Conservation (phyloP, 768 basidiomycete genomes). For the Dioszegia hungarica region DNA sequence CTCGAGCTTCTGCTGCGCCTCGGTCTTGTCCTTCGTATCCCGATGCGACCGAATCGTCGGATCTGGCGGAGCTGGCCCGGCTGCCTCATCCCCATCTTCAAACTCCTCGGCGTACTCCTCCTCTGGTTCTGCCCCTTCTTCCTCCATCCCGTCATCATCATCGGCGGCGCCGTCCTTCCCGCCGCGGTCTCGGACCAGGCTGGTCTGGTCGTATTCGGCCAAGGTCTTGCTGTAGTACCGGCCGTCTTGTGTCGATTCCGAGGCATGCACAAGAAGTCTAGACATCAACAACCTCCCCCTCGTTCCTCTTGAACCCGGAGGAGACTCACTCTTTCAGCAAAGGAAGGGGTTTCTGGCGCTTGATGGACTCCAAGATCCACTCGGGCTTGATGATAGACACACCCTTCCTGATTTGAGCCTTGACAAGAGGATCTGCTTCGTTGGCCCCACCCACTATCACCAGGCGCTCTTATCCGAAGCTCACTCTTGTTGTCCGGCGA, state of each 20-base stretch:
- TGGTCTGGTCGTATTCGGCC: conserved; percentile 30
- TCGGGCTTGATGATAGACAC: conserved; percentile 66
- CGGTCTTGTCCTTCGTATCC: background rate
- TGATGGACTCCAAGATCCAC: conserved; percentile 79
- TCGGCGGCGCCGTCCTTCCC: conserved; percentile 3
- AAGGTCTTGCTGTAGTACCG: conserved; percentile 31
- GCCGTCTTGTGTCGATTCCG: conserved; percentile 34
- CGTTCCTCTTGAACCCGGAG: background rate
- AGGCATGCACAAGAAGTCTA: conserved; percentile 38
- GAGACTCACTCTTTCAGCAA: conserved; percentile 61
- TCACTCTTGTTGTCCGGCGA: conserved; percentile 65
- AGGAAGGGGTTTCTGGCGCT: conserved; percentile 57
- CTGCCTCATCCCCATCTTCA: conserved; percentile 49
- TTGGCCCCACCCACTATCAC: too few species aligned
- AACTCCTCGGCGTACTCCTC: conserved; percentile 35
- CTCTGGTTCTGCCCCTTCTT: conserved; percentile 55
- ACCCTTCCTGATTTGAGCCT: conserved; percentile 64
- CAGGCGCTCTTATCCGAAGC: conserved; percentile 39
- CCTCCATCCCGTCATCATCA: conserved; percentile 24
- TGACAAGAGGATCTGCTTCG: conserved; percentile 26
- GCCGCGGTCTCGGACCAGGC: conserved; percentile 27
- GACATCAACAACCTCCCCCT: background rate
- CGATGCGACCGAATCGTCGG: background rate
- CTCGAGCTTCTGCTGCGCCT: conserved; percentile 20
- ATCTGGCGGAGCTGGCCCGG: background rate